Evolutionary conservation across 1,139 yeast genomes (phyloP), one percentile per base, ranked within the genome.

Genomic region (Geotrichum armillariae): DNA sequence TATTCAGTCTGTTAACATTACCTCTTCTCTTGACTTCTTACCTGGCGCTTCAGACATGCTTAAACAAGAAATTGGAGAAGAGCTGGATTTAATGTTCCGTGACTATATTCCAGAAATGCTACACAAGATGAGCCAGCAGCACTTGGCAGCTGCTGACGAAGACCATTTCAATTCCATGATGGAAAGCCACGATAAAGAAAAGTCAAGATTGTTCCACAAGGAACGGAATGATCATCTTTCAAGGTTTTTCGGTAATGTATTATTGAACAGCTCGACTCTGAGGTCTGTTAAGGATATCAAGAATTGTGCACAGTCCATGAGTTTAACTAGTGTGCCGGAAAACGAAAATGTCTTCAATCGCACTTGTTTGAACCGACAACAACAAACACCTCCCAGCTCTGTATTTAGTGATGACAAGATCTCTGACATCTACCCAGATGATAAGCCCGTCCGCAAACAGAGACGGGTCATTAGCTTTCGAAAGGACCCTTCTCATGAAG

Each of bases 81-180:
- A 84, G 63, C 79, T 86, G 41, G 67, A 87, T 52, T 93, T 84
- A 55, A 71, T 86, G 53, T 84, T 86, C 65, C 72, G 87, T 58
- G 94, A 86, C 63, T 84, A 88, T 45, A 73, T 86, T 46, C 95
- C 95, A 2, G 84, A 86, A 21, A 77, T 85, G 43, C 72, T 86
- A 34, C 88, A 86, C 67, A 81, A 84, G 60, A 73, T 41, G 45
- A 41, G 45, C 45, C 45, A 41, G 45, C 38, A 20, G n/a, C 34
- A 32, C 6, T 20, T 32, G 2, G 38, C 11, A 8, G 21, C 38
- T 7, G 12, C 37, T 9, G 38, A 41, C 8, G 42, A 39, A 5
- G 38, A 41, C 21, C 38, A 41, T n/a, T 41, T 32, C 20, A 41
- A 21, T n/a, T 12, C 45, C 8, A 32, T 41, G 34, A 14, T 41